These are phyloP conservation scores for Talaromyces sp. DNA, from an alignment of 2,329 filamentous ascomycete species.

Conservation along the genomic window DNA sequence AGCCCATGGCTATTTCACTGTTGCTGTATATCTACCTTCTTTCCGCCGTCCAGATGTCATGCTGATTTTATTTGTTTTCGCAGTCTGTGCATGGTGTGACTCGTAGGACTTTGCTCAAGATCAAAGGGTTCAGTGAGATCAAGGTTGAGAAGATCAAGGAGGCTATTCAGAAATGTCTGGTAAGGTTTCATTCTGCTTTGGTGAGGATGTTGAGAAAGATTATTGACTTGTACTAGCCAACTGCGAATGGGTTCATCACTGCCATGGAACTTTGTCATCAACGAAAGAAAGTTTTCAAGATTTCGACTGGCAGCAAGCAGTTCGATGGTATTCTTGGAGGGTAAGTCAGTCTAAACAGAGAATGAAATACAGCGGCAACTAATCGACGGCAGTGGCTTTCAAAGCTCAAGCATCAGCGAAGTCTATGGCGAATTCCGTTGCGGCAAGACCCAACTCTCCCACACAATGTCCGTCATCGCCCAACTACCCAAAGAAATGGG, in stretches of 20 bases:
- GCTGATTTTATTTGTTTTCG: neutral
- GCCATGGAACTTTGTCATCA: conserved; percentile 63
- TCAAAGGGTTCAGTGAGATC: conserved; percentile 68
- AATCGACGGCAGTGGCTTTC: conserved; percentile 56
- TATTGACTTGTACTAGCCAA: conserved; percentile 47
- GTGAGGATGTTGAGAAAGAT: neutral
- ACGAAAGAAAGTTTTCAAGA: conserved; percentile 62
- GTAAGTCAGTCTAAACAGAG: conserved; percentile 35
- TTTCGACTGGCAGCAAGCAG: conserved; percentile 69
- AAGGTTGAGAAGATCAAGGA: conserved; percentile 72
- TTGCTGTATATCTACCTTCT: conserved; percentile 50
- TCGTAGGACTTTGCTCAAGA: conserved; percentile 60
- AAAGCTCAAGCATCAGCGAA: conserved; percentile 67
- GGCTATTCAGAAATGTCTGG: conserved; percentile 61
- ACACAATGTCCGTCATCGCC: conserved; percentile 67
- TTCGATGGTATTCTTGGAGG: conserved; percentile 65
- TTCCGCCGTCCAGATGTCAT: neutral
- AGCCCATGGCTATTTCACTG: conserved; percentile 61
- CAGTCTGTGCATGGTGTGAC: conserved; percentile 62
- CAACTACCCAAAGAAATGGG: conserved; percentile 59
- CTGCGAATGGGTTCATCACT: conserved; percentile 62
- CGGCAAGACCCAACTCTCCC: conserved; percentile 68
- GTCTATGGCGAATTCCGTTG: conserved; percentile 51
- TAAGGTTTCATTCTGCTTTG: conserved; percentile 31
- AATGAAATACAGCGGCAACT: neutral